Evolutionary conservation across 805 yeast species (phyloP), one percentile per base, ranked within the genome.

Genomic region (Teunomyces kruisii): DNA sequence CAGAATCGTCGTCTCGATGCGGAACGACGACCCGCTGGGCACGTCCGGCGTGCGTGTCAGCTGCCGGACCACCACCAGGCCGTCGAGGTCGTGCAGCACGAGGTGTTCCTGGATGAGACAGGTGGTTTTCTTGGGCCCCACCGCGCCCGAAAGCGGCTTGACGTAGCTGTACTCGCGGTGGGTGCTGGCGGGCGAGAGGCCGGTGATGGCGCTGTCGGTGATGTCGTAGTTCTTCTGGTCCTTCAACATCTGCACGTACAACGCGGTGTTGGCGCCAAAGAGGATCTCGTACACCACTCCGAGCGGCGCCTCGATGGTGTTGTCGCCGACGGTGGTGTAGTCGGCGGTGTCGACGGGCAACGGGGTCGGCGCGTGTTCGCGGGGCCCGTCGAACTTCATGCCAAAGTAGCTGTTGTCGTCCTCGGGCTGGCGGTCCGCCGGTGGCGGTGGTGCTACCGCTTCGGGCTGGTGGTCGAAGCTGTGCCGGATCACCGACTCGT

Each of bases 101-200:
- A 86, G 57, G 2, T 72, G 72, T 56, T 87, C 95, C 4, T 73
- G 70, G 39, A 86, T 83, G 13, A 71, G 59, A 67, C 92, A 86
- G 45, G 66, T 67, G 0, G 95, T 86, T 52, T 85, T 86, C 53
- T 84, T 85, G 4, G 94, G 94, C 0, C 92, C 94, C 44, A 87
- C 80, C 0, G 88, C 76, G 2, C 79, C 82, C 40, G 75, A 70
- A 33, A 86, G 65, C 1, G 92, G 91, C 53, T 86, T 83, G 1
- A 70, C 70, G 57, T 84, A 86, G 0, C 72, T 61, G 51, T 80
- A 86, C 6, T 66, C 64, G 55, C 95, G 69, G 42, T 67, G 65
- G 32, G 68, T 61, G 27, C 64, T 62, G 3, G 72, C 75, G 1
- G 64, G 55, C 7, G 73, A 73, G 33, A 57, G 39, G 22, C 67